Evolutionary conservation across 371 early-diverging fungal species (phyloP).

Genomic region (Actinomortierella wolfii): DNA sequence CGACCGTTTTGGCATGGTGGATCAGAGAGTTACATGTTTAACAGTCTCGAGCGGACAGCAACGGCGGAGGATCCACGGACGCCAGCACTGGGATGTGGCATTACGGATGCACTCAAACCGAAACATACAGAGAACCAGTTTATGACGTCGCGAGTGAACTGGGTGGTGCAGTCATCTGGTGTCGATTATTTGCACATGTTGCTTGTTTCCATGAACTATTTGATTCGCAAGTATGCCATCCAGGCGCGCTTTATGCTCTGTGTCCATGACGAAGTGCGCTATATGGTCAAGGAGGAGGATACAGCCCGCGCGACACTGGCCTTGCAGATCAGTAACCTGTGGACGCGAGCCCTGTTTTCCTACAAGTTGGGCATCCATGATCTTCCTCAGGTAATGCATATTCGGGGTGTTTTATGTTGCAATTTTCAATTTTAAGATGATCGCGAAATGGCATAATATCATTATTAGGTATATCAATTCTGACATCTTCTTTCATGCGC

Average conservation of each 20-base stretch:
- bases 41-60: conserved; percentile 87
- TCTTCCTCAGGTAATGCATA: conserved; percentile 74
- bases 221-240: conserved; percentile 78
- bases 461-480: no score
- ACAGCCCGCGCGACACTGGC: conserved; percentile 81
- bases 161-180: conserved; percentile 98
- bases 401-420: no score
- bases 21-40: conserved; percentile 96
- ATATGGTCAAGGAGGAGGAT: conserved; percentile 81
- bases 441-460: no score
- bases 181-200: conserved; percentile 97
- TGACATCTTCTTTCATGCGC: no score
- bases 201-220: conserved; percentile 88
- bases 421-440: no score
- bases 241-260: conserved; percentile 88
- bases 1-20: conserved; percentile 87
- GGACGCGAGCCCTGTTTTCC: conserved; percentile 92
- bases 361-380: conserved; percentile 85
- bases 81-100: conserved; percentile 86
- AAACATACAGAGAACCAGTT: conserved; percentile 68
- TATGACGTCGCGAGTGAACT: conserved; percentile 91
- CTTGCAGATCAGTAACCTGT: conserved; percentile 91
- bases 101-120: conserved; percentile 85
- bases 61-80: conserved; percentile 77
- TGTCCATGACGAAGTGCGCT: conserved; percentile 97